Conservation (phyloP, 768 basidiomycete species). For the Mycena maculata region DNA sequence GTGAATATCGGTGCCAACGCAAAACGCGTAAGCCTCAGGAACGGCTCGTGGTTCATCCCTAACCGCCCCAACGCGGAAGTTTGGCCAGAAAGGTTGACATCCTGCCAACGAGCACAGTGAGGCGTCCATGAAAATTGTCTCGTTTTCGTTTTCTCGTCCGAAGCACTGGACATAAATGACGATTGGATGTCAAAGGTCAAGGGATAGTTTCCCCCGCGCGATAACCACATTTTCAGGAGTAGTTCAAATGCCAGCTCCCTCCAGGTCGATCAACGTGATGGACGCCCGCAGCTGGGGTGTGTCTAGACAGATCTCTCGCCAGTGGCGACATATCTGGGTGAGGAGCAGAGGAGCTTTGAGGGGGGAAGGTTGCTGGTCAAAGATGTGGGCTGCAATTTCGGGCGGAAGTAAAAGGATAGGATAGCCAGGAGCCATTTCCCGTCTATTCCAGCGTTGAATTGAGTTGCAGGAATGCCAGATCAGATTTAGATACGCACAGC, state of each 20-base stretch:
- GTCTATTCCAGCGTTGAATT: too few relatives aligned
- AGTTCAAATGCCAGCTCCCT: background rate
- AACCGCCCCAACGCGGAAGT: background rate
- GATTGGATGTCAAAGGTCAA: background rate
- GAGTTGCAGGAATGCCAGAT: too few relatives aligned
- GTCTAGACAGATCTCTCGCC: slow-evolving; percentile 17
- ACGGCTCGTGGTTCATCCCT: background rate
- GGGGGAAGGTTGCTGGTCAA: too few relatives aligned
- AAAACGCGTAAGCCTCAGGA: background rate
- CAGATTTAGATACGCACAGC: too few relatives aligned
- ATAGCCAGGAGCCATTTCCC: too few relatives aligned
- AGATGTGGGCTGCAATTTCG: too few relatives aligned
- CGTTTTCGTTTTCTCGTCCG: too few relatives aligned
- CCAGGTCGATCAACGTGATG: slow-evolving; percentile 4
- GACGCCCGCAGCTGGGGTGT: slow-evolving; percentile 7
- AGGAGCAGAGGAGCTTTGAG: slow-evolving; percentile 16
- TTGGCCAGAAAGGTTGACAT: background rate
- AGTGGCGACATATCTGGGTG: slow-evolving; percentile 13
- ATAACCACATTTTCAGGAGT: slow-evolving; percentile 9
- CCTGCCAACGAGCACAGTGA: background rate
- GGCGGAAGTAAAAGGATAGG: too few relatives aligned
- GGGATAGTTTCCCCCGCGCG: background rate
- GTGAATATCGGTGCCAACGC: background rate
- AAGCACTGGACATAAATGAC: too few relatives aligned
- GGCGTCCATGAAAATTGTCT: background rate